Percentiles rank a stretch among this genome's conserved stretches.
Conservation (phyloP, 805 yeast genomes). For the Starmerella vaccinii region DNA sequence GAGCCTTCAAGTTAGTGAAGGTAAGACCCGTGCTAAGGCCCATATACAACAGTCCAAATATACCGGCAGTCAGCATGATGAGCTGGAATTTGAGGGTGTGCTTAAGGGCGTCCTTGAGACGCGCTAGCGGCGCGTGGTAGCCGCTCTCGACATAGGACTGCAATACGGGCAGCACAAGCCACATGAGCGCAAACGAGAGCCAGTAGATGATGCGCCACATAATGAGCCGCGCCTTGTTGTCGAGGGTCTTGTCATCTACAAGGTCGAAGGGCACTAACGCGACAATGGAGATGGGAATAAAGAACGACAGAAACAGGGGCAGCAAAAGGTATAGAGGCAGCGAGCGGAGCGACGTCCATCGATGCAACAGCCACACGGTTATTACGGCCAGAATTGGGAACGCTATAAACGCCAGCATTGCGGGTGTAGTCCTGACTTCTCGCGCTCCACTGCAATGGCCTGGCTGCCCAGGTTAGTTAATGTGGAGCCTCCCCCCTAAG, state of each 20-base stretch:
- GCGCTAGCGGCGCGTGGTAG: constrained; percentile 39
- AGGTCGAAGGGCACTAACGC: constrained; percentile 68
- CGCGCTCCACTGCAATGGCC: not conserved
- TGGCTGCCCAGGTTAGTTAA: not conserved
- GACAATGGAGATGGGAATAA: constrained; percentile 64
- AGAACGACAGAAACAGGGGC: constrained; percentile 37
- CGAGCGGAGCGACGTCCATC: constrained; percentile 19
- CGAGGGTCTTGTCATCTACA: constrained; percentile 41
- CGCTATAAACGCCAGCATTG: constrained; percentile 20
- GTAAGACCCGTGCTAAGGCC: constrained; percentile 46
- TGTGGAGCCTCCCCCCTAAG: not conserved
- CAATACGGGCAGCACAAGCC: constrained; percentile 62
- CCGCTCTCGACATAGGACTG: constrained; percentile 70
- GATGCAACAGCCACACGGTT: constrained; percentile 18
- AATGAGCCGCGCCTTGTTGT: constrained; percentile 39
- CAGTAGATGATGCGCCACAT: constrained; percentile 72
- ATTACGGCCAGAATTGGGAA: constrained; percentile 20
- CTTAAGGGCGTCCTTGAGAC: constrained; percentile 47
- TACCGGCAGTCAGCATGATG: constrained; percentile 43
- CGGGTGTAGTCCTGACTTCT: not conserved
- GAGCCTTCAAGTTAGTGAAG: constrained; percentile 47
- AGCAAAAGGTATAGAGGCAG: constrained; percentile 21
- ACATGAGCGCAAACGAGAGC: constrained; percentile 68
- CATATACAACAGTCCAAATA: constrained; percentile 50
- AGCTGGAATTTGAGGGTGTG: constrained; percentile 53